Evolutionary conservation across 176 grass and related monocot species (phyloP), one percentile per base, ranked within the genome.

Genomic region (Coix lacrymajobi): DNA sequence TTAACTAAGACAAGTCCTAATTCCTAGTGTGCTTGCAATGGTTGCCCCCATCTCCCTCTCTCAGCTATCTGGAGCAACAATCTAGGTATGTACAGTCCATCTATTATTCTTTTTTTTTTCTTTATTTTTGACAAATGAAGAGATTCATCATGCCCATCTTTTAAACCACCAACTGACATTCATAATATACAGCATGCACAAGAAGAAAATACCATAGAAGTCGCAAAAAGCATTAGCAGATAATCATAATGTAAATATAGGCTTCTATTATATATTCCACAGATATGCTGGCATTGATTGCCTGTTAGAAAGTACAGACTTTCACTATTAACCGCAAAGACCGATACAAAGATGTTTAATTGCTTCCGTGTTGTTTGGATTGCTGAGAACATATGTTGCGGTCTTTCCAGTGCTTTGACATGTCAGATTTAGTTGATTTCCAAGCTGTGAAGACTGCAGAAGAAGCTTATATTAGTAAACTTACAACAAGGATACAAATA

Each of bases 351-450:
- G 74, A 68, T 95, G 30, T 88, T 82, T 88, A 82, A 84, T 86
- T 5, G 85, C 81, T 80, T 86, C 85, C 1, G 68, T 44, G 58
- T 73, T 85, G 88, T 62, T 89, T 84, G 85, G 75, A 85, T 74
- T 73, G 40, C 70, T 87, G 67, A 94, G 85, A 75, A 31, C 26
- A 77, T 92, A 97, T 52, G 84, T 58, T 82, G 44, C 52, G 1
- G 65, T 81, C 80, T 89, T 91, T 69, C 87, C 89, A 45, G 83
- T 95, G 43, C 60, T 84, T 88, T 93, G 17, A 20, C 90, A 95
- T 58, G 89, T 93, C 85, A 93, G 82, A 81, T 95, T 96, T 62
- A 91, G 63, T 84, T 80, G 79, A 80, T 88, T 91, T 58, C 85
- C 89, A 8, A 79, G 81, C 75, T 85, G 79, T 4, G 85, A 93